Conservation (phyloP, 2,329 filamentous ascomycete genomes). For the Hypomyces rosellus region DNA sequence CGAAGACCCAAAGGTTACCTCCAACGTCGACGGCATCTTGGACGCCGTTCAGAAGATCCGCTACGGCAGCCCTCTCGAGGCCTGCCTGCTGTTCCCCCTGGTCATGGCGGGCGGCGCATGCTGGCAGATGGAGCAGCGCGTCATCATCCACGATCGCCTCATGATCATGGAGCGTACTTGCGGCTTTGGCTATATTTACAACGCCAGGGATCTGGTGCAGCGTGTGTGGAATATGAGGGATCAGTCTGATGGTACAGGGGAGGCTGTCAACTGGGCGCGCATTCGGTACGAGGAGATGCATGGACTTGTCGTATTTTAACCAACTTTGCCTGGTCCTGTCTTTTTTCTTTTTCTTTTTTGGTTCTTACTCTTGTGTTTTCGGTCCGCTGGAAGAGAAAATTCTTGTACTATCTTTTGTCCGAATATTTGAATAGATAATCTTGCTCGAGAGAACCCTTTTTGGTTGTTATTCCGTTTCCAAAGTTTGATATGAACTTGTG, state of each 20-base stretch:
- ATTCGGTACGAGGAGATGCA: conserved; percentile 32
- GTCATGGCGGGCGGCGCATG: conserved; percentile 36
- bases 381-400: not conserved
- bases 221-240: conserved; percentile 32
- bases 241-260: conserved; percentile 20
- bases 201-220: conserved; percentile 33
- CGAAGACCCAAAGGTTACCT: conserved; percentile 26
- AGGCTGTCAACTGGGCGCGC: conserved; percentile 28
- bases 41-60: conserved; percentile 32
- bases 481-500: not conserved
- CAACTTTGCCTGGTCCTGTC: no score
- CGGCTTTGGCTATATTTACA: conserved; percentile 37
- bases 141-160: conserved; percentile 33
- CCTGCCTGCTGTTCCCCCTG: conserved; percentile 34
- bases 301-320: conserved; percentile 27
- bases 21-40: conserved; percentile 28
- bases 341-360: no score
- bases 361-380: not conserved
- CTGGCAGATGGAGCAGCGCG: conserved; percentile 29
- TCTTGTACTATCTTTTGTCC: not conserved
- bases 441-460: no score
- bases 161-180: conserved; percentile 39
- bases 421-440: no score
- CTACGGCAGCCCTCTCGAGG: conserved; percentile 35
- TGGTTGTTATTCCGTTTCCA: not conserved